Evolutionary conservation across 306 rosid genomes (phyloP), one percentile per base, ranked within the genome.

Genomic region (Quercus dentata): DNA sequence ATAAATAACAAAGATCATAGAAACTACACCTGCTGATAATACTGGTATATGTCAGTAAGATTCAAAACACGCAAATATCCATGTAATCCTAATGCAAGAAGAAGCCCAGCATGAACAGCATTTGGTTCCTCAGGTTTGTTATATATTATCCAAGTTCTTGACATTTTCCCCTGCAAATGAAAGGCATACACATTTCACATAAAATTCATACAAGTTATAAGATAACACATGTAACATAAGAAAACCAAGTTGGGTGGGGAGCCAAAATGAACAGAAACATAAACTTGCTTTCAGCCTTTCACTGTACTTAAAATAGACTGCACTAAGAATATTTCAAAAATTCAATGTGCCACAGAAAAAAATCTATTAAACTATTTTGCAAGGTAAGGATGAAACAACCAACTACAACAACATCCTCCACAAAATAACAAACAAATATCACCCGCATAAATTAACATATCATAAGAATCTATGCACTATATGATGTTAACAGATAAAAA

Each of bases 81-180:
- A 79, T 95, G 99, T 84, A 92, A 84, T 78, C 99, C 99, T 49
- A 95, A 83, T 44, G 94, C 99, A 81, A 92, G 94, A 77, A 95
- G 94, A 80, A 95, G 92, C 77, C 99, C 98, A 20, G 99, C 99
- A 78, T 95, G 99, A 88, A 91, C 80, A 78, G 97, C 90, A 84
- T 83, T 95, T 71, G 98, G 95, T 71, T 91, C 97, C 83, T 83
- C 94, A 52, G 98, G 95, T 86, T 77, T 92, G 85, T 92, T 92
- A 80, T 92, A 95, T 80, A 86, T 82, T 75, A 95, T 89, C 99
- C 97, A 92, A 73, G 97, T 92, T 82, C 97, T 94, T 59, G 99
- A 87, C 98, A 94, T 92, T 88, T 92, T 92, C 56, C 98, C 98
- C 98, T 94, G 91, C 81, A 88, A 74, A 86, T 68, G 71, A 79